phyloP scores from a whole-genome alignment of 441 rosid species.

The Eruca vesicaria region DNA sequence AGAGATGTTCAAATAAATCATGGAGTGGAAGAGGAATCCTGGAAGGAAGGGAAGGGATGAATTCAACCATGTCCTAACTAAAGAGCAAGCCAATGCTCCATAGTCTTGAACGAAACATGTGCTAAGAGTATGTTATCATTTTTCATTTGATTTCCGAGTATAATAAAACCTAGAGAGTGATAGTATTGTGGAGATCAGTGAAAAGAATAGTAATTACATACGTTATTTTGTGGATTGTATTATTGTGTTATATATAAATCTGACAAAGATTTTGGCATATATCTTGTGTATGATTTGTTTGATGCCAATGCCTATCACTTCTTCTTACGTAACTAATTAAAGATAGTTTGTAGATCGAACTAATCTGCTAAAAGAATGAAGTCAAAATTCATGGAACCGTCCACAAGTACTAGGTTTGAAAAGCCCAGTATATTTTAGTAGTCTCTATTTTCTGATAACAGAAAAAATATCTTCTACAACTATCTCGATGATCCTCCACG shows the following conservation, averaged over 20 bases:
- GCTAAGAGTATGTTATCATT: background rate
- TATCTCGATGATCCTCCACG: too few species aligned
- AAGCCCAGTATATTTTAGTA: too few species aligned
- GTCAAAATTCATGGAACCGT: too few species aligned
- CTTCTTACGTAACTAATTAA: too few species aligned
- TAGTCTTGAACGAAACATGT: background rate
- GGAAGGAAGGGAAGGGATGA: conserved; percentile 53
- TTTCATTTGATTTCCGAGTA: background rate
- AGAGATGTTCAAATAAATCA: conserved; percentile 51
- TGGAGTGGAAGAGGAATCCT: conserved; percentile 60
- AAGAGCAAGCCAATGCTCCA: background rate
- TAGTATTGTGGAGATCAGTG: background rate
- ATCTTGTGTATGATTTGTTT: background rate
- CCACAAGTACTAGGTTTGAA: too few species aligned
- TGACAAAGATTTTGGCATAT: background rate
- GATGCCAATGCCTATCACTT: background rate
- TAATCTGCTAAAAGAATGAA: too few species aligned
- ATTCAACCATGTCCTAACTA: background rate
- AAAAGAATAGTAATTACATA: too few species aligned
- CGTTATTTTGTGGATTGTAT: background rate
- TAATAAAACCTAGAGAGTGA: conserved; percentile 11
- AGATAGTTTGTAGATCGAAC: too few species aligned
- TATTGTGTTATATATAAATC: background rate
- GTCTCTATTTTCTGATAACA: too few species aligned
- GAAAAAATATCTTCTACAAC: too few species aligned